phyloP scores from a whole-genome alignment of 495 filamentous ascomycete genomes.

The Parachaetomium inaequale region DNA sequence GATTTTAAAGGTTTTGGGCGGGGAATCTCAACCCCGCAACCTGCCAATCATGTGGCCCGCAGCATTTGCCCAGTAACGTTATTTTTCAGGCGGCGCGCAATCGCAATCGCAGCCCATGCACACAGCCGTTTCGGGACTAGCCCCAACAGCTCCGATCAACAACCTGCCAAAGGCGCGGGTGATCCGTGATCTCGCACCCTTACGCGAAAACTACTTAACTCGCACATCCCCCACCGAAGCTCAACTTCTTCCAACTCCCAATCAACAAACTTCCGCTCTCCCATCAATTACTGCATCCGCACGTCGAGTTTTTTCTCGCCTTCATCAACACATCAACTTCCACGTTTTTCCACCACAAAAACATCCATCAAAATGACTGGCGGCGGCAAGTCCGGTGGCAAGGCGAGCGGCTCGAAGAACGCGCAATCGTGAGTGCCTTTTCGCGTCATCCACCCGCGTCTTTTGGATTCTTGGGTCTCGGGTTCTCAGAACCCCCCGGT shows the following conservation, averaged over 20 bases:
- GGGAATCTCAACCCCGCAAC: not conserved
- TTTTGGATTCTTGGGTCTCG: conserved; percentile 3
- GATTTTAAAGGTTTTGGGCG: conserved; percentile 6
- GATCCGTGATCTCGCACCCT: conserved; percentile 46
- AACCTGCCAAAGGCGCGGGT: conserved; percentile 28
- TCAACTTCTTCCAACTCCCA: conserved; percentile 37
- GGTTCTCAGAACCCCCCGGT: not conserved
- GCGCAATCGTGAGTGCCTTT: conserved; percentile 78
- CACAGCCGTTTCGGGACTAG: conserved; percentile 41
- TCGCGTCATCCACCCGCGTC: conserved; percentile 17
- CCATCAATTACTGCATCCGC: conserved; percentile 22
- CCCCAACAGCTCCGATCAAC: conserved; percentile 36
- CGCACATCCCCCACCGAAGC: conserved; percentile 43
- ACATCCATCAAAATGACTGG: conserved; percentile 85
- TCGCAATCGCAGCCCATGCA: conserved; percentile 14
- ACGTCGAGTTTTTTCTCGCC: conserved; percentile 27
- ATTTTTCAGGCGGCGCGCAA: conserved; percentile 17
- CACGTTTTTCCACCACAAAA: conserved; percentile 30
- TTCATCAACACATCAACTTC: conserved; percentile 29
- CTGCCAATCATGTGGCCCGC: conserved; percentile 21
- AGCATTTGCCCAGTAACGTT: conserved; percentile 10
- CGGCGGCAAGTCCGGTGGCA: conserved; percentile 98
- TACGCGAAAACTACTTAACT: conserved; percentile 55
- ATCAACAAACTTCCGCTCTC: conserved; percentile 34
- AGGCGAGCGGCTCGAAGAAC: conserved; percentile 95